phyloP scores from a whole-genome alignment of 176 grass and related monocot species.

The Rhynchospora tenuis region DNA sequence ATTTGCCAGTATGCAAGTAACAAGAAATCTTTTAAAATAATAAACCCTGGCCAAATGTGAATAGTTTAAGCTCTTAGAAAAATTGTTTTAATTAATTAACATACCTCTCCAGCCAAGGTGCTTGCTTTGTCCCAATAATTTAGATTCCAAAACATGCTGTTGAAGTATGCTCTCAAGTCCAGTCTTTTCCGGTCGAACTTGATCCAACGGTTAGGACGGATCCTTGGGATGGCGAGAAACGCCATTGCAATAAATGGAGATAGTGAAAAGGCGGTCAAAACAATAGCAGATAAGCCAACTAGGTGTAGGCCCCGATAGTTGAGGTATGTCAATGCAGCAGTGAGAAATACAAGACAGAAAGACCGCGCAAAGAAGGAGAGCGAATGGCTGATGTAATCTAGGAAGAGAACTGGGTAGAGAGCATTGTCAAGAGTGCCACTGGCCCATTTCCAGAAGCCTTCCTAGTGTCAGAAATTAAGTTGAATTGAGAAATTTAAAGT shows the following conservation, averaged over 20 bases:
- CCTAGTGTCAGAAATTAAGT: slow-evolving; percentile 8
- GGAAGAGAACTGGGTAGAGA: slow-evolving; percentile 89
- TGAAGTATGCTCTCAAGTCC: slow-evolving; percentile 61
- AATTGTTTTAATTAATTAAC: slow-evolving; percentile 24
- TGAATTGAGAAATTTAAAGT: neutral
- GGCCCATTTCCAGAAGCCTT: slow-evolving; percentile 81
- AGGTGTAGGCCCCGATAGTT: slow-evolving; percentile 82
- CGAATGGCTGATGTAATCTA: slow-evolving; percentile 67
- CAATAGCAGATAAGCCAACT: slow-evolving; percentile 76
- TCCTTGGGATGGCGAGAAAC: slow-evolving; percentile 56
- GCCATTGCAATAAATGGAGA: slow-evolving; percentile 81
- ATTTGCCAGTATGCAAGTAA: neutral
- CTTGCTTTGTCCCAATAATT: slow-evolving; percentile 99
- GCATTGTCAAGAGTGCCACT: slow-evolving; percentile 94
- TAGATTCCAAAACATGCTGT: slow-evolving; percentile 99
- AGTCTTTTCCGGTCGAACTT: slow-evolving; percentile 31
- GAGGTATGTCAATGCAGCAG: slow-evolving; percentile 78
- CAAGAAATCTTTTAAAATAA: neutral
- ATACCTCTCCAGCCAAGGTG: slow-evolving; percentile 87
- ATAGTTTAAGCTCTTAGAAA: neutral
- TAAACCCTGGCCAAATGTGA: neutral
- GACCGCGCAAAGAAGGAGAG: slow-evolving; percentile 11
- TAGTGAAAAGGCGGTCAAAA: slow-evolving; percentile 74
- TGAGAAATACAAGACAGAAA: slow-evolving; percentile 40
- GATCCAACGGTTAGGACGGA: slow-evolving; percentile 75